phyloP scores from a whole-genome alignment of 2,329 filamentous ascomycete species.

The Arthrobotrys musiformis region DNA sequence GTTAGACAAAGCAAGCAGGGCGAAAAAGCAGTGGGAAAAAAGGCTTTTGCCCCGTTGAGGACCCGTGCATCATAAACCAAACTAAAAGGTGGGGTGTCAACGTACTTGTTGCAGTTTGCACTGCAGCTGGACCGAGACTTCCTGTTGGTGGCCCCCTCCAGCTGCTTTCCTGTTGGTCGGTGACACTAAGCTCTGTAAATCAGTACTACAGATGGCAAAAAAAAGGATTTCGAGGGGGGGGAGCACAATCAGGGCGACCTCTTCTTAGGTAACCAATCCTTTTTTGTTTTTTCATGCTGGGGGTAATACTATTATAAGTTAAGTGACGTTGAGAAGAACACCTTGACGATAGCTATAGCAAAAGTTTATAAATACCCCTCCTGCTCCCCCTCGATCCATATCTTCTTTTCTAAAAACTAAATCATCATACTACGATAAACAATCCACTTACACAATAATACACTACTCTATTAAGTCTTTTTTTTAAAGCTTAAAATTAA shows the following conservation, averaged over 20 bases:
- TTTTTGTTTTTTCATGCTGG: not conserved
- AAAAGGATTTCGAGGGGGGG: too few relatives aligned
- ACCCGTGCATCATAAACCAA: not conserved
- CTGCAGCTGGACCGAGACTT: not conserved
- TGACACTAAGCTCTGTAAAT: not conserved
- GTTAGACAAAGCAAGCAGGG: not conserved
- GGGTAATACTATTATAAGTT: not conserved
- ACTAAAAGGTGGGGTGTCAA: not conserved
- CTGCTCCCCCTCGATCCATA: not conserved
- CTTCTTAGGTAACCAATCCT: not conserved
- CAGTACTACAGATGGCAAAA: not conserved
- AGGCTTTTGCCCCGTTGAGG: not conserved
- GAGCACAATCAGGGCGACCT: not conserved
- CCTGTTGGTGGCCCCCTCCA: not conserved
- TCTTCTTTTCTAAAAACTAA: not conserved
- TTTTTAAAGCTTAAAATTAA: slow-evolving; percentile 14
- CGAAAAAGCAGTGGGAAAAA: not conserved
- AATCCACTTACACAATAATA: slow-evolving; percentile 9
- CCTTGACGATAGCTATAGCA: not conserved
- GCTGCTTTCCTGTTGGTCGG: slow-evolving; percentile 20
- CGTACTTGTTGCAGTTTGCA: not conserved
- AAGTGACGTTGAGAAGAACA: slow-evolving; percentile 13
- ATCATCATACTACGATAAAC: slow-evolving; percentile 6
- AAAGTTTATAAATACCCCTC: slow-evolving; percentile 53
- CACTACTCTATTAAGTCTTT: slow-evolving; percentile 25